phyloP scores from a whole-genome alignment of 1,284 basidiomycete genomes.

The Trichosporon sp. region DNA sequence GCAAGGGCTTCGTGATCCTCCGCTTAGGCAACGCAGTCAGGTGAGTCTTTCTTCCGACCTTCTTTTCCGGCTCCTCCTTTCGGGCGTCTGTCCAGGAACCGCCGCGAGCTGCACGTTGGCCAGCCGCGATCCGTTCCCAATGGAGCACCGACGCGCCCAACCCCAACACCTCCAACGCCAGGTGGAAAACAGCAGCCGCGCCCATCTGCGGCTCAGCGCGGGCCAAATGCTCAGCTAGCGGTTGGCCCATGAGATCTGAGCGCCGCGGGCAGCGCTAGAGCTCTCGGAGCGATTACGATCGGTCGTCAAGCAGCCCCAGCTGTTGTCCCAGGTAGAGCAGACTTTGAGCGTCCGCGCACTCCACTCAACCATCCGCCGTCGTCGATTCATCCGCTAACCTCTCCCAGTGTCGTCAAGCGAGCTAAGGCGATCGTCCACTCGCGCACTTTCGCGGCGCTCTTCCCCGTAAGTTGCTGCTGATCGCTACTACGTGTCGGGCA shows the following conservation, averaged over 20 bases:
- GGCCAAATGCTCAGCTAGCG: no score
- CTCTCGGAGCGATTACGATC: not conserved
- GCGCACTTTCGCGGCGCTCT: slow-evolving; percentile 45
- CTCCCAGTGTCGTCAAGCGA: slow-evolving; percentile 34
- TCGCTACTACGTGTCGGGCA: not conserved
- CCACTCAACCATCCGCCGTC: not conserved
- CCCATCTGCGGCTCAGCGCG: no score
- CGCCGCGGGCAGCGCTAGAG: not conserved
- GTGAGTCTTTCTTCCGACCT: slow-evolving; percentile 35
- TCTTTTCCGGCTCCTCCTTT: not conserved
- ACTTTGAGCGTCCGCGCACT: not conserved
- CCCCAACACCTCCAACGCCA: not conserved
- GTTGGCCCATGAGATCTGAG: not conserved
- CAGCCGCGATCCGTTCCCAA: not conserved
- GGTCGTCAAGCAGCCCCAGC: not conserved
- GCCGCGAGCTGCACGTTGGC: not conserved
- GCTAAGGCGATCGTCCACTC: slow-evolving; percentile 51
- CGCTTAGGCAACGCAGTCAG: slow-evolving; percentile 35
- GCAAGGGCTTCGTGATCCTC: slow-evolving; percentile 29
- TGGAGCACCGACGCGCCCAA: not conserved
- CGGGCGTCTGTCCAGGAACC: no score
- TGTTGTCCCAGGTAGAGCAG: not conserved
- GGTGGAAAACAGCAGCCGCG: not conserved
- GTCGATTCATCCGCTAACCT: not conserved
- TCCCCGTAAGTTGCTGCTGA: slow-evolving; percentile 39